Base-by-base conservation (phyloP, 2,329 filamentous ascomycete genomes). In the Escovopsis weberi region DNA sequence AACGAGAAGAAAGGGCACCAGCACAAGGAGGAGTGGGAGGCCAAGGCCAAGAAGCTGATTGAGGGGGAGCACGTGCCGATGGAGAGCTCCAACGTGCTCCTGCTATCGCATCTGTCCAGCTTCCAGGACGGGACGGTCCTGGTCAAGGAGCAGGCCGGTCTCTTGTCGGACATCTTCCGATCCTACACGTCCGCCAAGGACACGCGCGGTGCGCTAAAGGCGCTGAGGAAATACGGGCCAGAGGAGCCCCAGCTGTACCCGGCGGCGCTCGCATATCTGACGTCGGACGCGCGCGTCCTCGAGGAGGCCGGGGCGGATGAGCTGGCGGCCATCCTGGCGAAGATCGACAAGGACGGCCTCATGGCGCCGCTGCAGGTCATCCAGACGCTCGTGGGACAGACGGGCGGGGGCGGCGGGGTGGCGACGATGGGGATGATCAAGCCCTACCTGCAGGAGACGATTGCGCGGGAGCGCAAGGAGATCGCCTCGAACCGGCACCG, bases 371-470 rank as follows among this genome's bases (percentile, higher is more conserved):
- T 98, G 4, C 91, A 98, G 59, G 91, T 98, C 30, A 91, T 98
- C 12, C 89, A 98, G 61, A 91, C 88, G 0, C 74, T 98, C 0
- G 67, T 96, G 3, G 67, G 69, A n/a, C 67, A 73, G 60, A 68
- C 58, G 44, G 64, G 46, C 0, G 54, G 58, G 12, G 56, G 59
- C 6, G 28, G 28, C 28, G 59, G 80, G 6, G 85, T 95, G 3
- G 89, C 93, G 1, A 96, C 87, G 0, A 95, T 98, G 85, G 91
- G 89, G 40, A 87, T 96, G 74, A 82, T 98, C 48, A 96, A 95
- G 63, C 78, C 80, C 6, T 98, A 98, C 61, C 77, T 98, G 2
- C 78, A 83, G 48, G 78, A 83, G 40, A 94, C 88, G 8, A 94
- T 98, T 48, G 80, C 85, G 51, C 78, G 85, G 40, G 91, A 98